Evolutionary conservation across 805 yeast genomes (phyloP).

Genomic region (Ogataea sp.): DNA sequence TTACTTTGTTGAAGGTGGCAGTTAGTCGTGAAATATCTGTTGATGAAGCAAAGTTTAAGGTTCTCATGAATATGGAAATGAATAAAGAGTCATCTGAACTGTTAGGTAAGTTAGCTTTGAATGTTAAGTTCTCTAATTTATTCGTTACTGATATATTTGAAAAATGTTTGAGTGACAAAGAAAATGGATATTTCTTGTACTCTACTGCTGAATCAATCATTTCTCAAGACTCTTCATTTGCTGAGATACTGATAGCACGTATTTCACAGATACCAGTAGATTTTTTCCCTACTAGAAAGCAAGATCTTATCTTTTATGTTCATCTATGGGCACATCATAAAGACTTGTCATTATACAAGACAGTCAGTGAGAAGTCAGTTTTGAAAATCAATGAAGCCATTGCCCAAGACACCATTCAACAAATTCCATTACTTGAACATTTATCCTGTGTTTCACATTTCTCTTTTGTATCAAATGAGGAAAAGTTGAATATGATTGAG

Average conservation of each 20-base stretch:
- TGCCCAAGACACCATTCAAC: neutral
- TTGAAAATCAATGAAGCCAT: conserved; percentile 5
- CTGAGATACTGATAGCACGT: neutral
- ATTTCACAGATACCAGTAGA: neutral
- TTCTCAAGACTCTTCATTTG: neutral
- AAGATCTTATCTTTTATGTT: neutral
- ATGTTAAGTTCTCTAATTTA: neutral
- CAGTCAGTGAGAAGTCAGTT: conserved; percentile 2
- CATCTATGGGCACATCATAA: neutral
- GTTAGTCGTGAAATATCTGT: neutral
- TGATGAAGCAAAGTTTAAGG: neutral
- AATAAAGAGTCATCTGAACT: neutral
- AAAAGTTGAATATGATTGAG: conserved; percentile 2
- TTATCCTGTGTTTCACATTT: neutral
- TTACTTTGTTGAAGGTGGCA: neutral
- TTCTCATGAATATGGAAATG: neutral
- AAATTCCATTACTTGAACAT: conserved; percentile 6
- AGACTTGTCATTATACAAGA: neutral
- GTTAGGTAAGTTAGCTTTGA: neutral
- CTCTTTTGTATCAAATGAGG: neutral
- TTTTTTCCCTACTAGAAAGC: neutral
- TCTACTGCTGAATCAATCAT: neutral
- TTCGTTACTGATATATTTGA: neutral
- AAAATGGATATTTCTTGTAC: neutral
- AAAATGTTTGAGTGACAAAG: neutral